These are phyloP conservation scores for Cyberlindnera mycetangii DNA, from an alignment of 805 yeast genomes.

Conservation along the genomic window DNA sequence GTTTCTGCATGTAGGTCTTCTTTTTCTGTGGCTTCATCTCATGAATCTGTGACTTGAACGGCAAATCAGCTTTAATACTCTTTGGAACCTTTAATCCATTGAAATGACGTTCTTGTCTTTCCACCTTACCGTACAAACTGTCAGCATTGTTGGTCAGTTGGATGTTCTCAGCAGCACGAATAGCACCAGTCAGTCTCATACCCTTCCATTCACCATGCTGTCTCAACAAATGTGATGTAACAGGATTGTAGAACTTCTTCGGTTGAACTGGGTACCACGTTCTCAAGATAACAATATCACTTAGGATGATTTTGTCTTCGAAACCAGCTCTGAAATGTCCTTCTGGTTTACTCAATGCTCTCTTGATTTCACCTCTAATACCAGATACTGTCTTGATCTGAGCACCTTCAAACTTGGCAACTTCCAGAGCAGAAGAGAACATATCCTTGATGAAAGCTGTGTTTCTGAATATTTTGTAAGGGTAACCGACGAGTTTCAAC, in stretches of 20 bases:
- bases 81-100: slow-evolving; percentile 86
- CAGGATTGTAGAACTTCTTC: slow-evolving; percentile 92
- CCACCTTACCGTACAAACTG: slow-evolving; percentile 64
- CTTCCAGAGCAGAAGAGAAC: slow-evolving; percentile 90
- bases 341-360: slow-evolving; percentile 91
- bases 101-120: slow-evolving; percentile 80
- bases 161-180: slow-evolving; percentile 70
- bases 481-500: slow-evolving; percentile 91
- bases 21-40: slow-evolving; percentile 86
- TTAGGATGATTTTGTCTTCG: slow-evolving; percentile 90
- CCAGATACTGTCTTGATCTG: slow-evolving; percentile 96
- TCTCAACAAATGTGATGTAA: slow-evolving; percentile 75
- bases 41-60: slow-evolving; percentile 89
- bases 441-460: slow-evolving; percentile 97
- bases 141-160: slow-evolving; percentile 58
- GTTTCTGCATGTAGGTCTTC: slow-evolving; percentile 76
- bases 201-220: slow-evolving; percentile 92
- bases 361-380: slow-evolving; percentile 93
- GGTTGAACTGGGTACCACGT: slow-evolving; percentile 97
- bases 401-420: slow-evolving; percentile 98
- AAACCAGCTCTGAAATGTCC: slow-evolving; percentile 96
- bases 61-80: slow-evolving; percentile 69
- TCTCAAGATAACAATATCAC: slow-evolving; percentile 84
- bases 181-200: slow-evolving; percentile 92
- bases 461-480: slow-evolving; percentile 88